phyloP scores from a whole-genome alignment of 108 stramenopile species.

The Cyclotella cryptica region DNA sequence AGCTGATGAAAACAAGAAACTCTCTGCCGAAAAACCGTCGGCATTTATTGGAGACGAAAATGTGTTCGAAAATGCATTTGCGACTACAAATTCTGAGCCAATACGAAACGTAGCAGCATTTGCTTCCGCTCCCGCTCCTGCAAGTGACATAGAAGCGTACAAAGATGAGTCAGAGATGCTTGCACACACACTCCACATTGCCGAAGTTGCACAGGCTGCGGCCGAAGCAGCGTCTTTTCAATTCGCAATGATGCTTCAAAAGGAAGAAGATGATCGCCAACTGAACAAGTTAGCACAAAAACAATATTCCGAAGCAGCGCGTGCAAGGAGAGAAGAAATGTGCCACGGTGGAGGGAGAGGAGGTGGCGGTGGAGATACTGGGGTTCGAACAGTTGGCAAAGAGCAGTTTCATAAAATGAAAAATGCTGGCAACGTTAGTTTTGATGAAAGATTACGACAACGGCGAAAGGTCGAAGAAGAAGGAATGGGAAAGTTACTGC shows the following conservation, averaged over 20 bases:
- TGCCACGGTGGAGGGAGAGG: constrained; percentile 20
- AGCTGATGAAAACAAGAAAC: constrained; percentile 9
- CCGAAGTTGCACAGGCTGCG: constrained; percentile 54
- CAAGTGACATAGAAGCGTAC: neutral
- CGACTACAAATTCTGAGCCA: neutral
- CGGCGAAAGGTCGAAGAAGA: constrained; percentile 31
- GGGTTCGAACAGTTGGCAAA: constrained; percentile 36
- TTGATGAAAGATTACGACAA: constrained; percentile 46
- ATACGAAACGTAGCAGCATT: neutral
- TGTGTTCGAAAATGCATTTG: neutral
- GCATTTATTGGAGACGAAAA: no score
- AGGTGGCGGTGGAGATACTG: constrained; percentile 11
- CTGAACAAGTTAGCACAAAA: constrained; percentile 1
- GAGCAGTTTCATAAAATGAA: constrained; percentile 29
- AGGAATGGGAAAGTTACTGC: constrained; percentile 35
- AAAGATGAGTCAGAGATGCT: constrained; percentile 55
- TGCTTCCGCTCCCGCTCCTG: neutral
- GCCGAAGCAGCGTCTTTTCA: constrained; percentile 57
- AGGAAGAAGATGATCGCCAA: constrained; percentile 56
- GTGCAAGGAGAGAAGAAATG: constrained; percentile 25
- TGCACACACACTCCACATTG: constrained; percentile 56
- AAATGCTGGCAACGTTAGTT: constrained; percentile 16
- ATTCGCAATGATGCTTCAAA: constrained; percentile 50
- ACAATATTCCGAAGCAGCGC: constrained; percentile 18
- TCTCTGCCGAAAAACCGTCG: neutral